Conservation (phyloP, 768 basidiomycete species). For the Rickenella mellea region DNA sequence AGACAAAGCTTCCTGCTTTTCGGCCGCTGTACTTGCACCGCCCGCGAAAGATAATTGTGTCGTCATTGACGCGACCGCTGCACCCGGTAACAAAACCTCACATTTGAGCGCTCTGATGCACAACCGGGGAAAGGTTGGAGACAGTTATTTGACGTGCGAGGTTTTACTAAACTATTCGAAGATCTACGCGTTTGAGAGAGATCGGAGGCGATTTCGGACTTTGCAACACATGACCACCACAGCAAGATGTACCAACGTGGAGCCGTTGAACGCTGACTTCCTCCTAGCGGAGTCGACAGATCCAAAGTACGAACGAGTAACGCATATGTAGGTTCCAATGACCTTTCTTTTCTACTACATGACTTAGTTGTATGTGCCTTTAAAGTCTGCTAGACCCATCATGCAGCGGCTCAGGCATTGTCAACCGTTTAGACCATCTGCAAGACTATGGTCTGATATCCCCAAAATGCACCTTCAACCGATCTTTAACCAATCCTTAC, state of each 20-base stretch:
- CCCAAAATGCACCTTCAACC: neutral
- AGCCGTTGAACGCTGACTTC: conserved; percentile 74
- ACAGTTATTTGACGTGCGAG: neutral
- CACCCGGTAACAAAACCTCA: conserved; percentile 97
- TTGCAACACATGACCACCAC: conserved; percentile 79
- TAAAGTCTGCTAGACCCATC: conserved; percentile 86
- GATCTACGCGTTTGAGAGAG: conserved; percentile 86
- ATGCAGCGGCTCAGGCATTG: conserved; percentile 90
- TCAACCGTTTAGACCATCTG: conserved; percentile 82
- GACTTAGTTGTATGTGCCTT: neutral
- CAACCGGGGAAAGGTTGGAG: conserved; percentile 66
- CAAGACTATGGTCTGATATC: conserved; percentile 52
- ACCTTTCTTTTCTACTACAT: neutral
- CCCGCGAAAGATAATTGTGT: conserved; percentile 39
- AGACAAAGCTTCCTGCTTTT: conserved; percentile 97
- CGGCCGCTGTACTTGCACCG: conserved; percentile 78
- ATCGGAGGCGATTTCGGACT: conserved; percentile 72
- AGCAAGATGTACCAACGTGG: conserved; percentile 76
- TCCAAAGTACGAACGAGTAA: conserved; percentile 50
- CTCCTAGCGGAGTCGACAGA: conserved; percentile 65
- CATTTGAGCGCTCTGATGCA: conserved; percentile 85
- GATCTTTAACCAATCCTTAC: conserved; percentile 28
- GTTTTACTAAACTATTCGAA: conserved; percentile 15
- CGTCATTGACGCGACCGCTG: conserved; percentile 91
- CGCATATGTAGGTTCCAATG: conserved; percentile 86